Base-by-base conservation (phyloP, 1,284 basidiomycete genomes). In the Ceratobasidium theobromae region DNA sequence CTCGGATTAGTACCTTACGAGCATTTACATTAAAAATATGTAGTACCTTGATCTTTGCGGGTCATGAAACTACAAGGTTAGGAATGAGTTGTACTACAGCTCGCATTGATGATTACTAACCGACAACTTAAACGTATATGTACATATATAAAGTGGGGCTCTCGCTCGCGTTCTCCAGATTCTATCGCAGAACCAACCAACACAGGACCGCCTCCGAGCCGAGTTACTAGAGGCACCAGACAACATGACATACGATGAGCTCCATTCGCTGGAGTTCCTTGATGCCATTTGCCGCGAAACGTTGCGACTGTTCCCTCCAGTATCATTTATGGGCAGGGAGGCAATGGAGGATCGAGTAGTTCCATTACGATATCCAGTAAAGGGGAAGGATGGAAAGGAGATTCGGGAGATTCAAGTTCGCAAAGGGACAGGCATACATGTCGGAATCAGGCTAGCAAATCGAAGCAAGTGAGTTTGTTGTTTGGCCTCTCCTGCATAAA, bases 381-480 rank as follows among this genome's bases (percentile, higher is more conserved):
- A 33, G 25, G 43, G 41, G 14, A 46, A 32, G n/a, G 43, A 58
- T 28, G 41, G 55, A 8, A 33, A 21, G 4, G 43, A 30, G 28
- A 5, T 46, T 8, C 12, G 4, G 1, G 40, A 45, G 16, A 46
- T 58, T 32, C 28, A 58, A 12, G 28, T 58, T 4, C 45, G n/a
- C 16, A 58, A 58, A 35, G 55, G 55, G 3, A 58, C 55, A 1
- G 21, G 4, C 8, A 46, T 58, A 8, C 21, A 58, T 16, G 3
- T 58, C 6, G 43, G 25, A 18, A 4, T 58, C 1, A 25, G 27
- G 14, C 2, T 11, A 46, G 41, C 43, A 21, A 58, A 58, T 21
- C 33, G 43, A 32, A 46, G 27, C 55, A 58, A 43, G 53, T 55
- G 18, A 21, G 53, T 43, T n/a, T n/a, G n/a, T n/a, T n/a, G n/a